Percentiles rank a stretch among this genome's conserved stretches.
Conservation (phyloP, 2,329 filamentous ascomycete species). For the Diaporthe destruens region DNA sequence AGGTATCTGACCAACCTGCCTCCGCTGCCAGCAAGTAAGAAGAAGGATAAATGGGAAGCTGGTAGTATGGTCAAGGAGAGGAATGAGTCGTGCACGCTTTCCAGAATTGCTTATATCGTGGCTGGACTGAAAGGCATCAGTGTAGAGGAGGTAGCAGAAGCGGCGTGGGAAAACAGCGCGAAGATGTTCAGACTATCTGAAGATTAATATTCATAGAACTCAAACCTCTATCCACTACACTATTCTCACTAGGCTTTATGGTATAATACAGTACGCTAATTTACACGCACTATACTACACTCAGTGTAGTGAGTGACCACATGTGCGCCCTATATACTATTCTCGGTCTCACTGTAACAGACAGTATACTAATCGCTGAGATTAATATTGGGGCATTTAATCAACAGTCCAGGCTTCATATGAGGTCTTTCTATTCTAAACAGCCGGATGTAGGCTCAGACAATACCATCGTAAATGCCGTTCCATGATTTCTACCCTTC, state of each 20-base stretch:
- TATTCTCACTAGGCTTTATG: neutral
- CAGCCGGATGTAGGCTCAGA: no score
- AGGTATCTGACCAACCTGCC: neutral
- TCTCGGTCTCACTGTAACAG: no score
- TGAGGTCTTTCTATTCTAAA: no score
- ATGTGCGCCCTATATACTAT: no score
- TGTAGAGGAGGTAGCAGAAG: neutral
- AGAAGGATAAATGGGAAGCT: neutral
- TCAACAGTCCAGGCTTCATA: no score
- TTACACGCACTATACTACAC: neutral
- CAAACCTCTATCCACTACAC: neutral
- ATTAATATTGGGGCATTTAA: no score
- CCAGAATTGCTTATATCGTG: neutral
- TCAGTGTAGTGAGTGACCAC: neutral
- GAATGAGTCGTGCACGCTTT: neutral
- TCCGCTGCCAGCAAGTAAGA: neutral
- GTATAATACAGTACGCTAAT: no score
- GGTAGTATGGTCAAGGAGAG: neutral
- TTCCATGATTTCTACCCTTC: no score
- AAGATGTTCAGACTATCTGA: neutral
- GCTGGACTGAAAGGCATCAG: constrained; percentile 1
- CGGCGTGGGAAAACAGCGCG: constrained; percentile 4
- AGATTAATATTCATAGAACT: neutral
- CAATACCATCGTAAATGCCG: no score
- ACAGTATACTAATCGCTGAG: no score